Conservation (phyloP, 2,329 filamentous ascomycete genomes). For the Neopestalotiopsis sp. region DNA sequence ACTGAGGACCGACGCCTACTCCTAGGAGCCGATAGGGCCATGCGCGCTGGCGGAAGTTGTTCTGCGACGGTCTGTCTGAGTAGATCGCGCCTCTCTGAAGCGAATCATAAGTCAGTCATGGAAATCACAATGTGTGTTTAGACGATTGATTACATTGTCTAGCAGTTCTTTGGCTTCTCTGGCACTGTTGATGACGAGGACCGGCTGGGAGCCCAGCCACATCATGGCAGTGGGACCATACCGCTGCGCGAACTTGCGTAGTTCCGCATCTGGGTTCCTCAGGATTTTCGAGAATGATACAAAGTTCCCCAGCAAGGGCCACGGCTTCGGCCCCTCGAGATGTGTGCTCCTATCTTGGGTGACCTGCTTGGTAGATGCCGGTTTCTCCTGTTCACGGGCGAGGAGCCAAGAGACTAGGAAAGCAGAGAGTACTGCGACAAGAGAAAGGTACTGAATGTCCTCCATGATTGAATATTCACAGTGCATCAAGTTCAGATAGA, state of each 20-base stretch:
- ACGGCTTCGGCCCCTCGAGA: slow-evolving; percentile 1
- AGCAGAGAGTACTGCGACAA: slow-evolving; percentile 2
- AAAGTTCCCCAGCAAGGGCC: slow-evolving; percentile 4
- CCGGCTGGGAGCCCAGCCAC: not conserved
- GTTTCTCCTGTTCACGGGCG: not conserved
- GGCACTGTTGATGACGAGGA: slow-evolving; percentile 7
- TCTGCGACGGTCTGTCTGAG: slow-evolving; percentile 1
- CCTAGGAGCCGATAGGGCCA: not conserved
- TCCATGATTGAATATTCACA: not conserved
- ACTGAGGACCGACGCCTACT: not conserved
- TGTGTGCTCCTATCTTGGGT: not conserved
- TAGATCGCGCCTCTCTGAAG: not conserved
- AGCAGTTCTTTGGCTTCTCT: slow-evolving; percentile 8
- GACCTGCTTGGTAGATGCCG: not conserved
- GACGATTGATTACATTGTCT: not conserved
- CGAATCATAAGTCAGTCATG: slow-evolving; percentile 1
- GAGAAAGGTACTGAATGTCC: slow-evolving; percentile 6
- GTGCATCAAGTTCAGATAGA: not conserved
- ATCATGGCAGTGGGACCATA: not conserved
- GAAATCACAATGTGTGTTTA: not conserved
- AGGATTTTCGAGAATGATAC: slow-evolving; percentile 3
- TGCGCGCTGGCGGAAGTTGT: not conserved
- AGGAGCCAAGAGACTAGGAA: slow-evolving; percentile 2
- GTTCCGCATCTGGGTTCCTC: not conserved
- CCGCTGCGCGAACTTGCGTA: not conserved